Conservation (phyloP, 352 stramenopile species). For the Elongisporangium prolatum region DNA sequence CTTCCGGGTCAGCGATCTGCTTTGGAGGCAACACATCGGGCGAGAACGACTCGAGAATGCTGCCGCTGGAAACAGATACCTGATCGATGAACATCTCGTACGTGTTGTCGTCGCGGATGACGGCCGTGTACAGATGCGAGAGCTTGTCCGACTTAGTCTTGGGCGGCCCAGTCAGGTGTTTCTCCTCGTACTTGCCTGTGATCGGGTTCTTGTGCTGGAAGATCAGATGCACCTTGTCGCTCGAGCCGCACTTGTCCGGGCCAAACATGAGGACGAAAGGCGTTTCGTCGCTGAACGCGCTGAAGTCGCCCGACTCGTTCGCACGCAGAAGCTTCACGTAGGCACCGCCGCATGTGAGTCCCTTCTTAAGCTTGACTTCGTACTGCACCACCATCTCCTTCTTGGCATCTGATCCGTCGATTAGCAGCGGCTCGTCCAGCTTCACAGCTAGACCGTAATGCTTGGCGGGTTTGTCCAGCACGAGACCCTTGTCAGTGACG, state of each 20-base stretch:
- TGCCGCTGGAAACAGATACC: constrained; percentile 77
- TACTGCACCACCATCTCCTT: constrained; percentile 93
- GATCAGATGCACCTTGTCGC: constrained; percentile 95
- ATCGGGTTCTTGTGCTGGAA: constrained; percentile 93
- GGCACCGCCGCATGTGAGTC: constrained; percentile 87
- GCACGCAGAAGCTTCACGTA: constrained; percentile 92
- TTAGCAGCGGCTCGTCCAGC: constrained; percentile 50
- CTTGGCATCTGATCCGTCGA: constrained; percentile 59
- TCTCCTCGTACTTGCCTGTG: constrained; percentile 91
- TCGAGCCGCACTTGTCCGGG: constrained; percentile 91
- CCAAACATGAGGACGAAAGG: constrained; percentile 96
- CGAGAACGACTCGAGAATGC: constrained; percentile 76
- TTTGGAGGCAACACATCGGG: constrained; percentile 85
- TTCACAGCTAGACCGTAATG: constrained; percentile 81
- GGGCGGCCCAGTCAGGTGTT: constrained; percentile 85
- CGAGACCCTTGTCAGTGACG: constrained; percentile 59
- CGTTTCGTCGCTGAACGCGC: constrained; percentile 75
- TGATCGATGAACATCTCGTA: constrained; percentile 92
- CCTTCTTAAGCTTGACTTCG: constrained; percentile 92
- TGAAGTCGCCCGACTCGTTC: constrained; percentile 41
- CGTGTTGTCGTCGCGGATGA: constrained; percentile 87
- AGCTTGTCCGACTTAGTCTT: constrained; percentile 78
- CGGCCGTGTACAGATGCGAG: constrained; percentile 91
- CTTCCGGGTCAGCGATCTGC: constrained; percentile 90
- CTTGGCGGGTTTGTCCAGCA: constrained; percentile 64